phyloP scores from a whole-genome alignment of 176 grass and related monocot species.

The Triticum dicoccoides region DNA sequence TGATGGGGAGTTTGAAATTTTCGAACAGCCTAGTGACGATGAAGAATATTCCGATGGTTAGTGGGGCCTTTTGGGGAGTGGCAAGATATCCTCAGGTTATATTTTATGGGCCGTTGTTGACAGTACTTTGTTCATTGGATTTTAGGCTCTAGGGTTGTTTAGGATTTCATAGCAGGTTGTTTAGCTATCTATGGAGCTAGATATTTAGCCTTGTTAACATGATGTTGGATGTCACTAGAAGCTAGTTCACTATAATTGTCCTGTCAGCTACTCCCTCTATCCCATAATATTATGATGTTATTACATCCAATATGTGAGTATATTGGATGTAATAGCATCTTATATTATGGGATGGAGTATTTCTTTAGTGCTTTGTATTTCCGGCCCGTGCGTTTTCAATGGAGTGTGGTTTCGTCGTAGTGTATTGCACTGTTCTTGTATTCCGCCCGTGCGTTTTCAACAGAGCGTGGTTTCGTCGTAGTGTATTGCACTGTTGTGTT shows the following conservation, averaged over 20 bases:
- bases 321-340: too few species aligned
- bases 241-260: background rate
- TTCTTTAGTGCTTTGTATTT: background rate
- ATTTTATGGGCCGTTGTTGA: background rate
- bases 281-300: too few species aligned
- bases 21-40: constrained; percentile 71
- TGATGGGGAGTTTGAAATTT: constrained; percentile 84
- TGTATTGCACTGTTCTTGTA: too few species aligned
- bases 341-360: background rate
- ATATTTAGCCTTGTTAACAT: background rate
- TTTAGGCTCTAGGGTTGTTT: background rate
- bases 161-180: background rate
- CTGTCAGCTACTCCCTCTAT: background rate
- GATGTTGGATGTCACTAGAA: background rate
- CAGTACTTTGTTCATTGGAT: background rate
- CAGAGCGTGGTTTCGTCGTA: too few species aligned
- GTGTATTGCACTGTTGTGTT: too few species aligned
- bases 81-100: background rate
- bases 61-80: background rate
- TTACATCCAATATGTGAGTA: too few species aligned
- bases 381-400: too few species aligned
- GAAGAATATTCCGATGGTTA: constrained; percentile 41
- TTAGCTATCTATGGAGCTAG: background rate
- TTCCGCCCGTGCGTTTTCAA: too few species aligned
- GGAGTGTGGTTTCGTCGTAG: too few species aligned